A percentile compares a stretch with the other conserved stretches of the same genome.
Evolutionary conservation across 768 basidiomycete genomes (phyloP).

Genomic region (Pseudohyphozyma bogoriensis): DNA sequence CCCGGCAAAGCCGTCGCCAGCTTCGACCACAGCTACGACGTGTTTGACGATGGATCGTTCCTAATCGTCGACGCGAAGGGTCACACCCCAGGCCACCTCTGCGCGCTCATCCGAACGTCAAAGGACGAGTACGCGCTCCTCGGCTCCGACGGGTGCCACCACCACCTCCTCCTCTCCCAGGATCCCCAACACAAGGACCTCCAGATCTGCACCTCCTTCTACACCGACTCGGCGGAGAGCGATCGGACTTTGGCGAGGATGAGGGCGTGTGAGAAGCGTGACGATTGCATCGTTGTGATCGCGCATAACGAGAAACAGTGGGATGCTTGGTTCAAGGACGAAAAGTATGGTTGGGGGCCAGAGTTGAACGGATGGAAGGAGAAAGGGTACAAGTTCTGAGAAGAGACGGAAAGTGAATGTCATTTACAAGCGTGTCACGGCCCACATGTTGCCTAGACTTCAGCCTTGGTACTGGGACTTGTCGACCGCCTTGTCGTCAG

Average conservation of each 20-base stretch:
- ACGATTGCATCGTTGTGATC: constrained; percentile 17
- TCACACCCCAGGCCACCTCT: constrained; percentile 20
- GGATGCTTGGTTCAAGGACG: neutral
- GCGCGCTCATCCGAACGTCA: constrained; percentile 11
- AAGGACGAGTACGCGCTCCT: constrained; percentile 21
- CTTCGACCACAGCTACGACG: constrained; percentile 20
- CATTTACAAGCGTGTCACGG: no score
- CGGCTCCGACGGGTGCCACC: constrained; percentile 23
- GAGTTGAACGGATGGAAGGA: neutral
- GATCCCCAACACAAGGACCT: neutral
- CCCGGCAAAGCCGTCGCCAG: constrained; percentile 3
- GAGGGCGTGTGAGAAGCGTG: constrained; percentile 1
- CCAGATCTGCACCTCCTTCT: neutral
- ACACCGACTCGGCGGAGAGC: neutral
- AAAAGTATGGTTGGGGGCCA: neutral
- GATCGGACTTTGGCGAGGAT: constrained; percentile 15
- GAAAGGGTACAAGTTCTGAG: neutral
- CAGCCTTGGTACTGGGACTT: constrained; percentile 2
- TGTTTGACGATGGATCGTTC: constrained; percentile 17
- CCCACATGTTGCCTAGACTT: no score
- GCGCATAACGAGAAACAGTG: constrained; percentile 9
- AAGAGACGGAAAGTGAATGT: no score
- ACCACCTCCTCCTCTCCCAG: constrained; percentile 3
- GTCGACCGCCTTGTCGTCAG: neutral
- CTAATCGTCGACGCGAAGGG: constrained; percentile 9